Evolutionary conservation across 139 green algal species (phyloP), one percentile per base, ranked within the genome.

Genomic region (Picochlorum costavermella): DNA sequence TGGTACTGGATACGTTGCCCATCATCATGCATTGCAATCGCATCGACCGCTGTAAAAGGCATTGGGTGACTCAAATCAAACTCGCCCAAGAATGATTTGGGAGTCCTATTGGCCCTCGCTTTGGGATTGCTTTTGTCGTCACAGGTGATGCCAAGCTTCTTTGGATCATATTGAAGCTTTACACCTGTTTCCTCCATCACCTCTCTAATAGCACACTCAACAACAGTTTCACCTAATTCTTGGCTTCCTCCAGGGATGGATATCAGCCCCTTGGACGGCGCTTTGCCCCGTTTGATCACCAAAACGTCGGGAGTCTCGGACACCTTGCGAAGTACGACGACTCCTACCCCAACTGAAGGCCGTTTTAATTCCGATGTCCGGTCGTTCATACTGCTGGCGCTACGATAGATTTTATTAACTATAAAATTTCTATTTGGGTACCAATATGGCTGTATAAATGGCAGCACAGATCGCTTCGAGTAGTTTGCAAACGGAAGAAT

Each of bases 151-250:
- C 46, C 46, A 28, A 28, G 46, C 20, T 23, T 23, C 23, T 59
- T 23, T 59, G 12, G 12, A 44, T 44, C 14, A 20, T 25, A 45
- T 13, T 2, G 13, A 3, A 66, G 33, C 9, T 25, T 25, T 14
- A 66, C 13, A 20, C 60, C 60, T 14, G 60, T 66, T 28, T 66
- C 60, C 0, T 66, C 60, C 31, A 17, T 56, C 5, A 40, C 60
- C 37, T 66, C 60, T 45, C 60, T 37, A 25, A 66, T 43, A 20
- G 60, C 60, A 31, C 60, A 66, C n/a, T 56, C 60, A n/a, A 66
- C 60, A 23, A 66, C 10, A 20, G 60, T 31, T 25, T 66, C 60
- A 37, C 60, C 60, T 23, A 66, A 57, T 26, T 66, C 60, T 43
- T 50, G 33, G 33, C 31, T 59, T 17, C 60, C 60, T 43, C 60